phyloP scores from a whole-genome alignment of 1,284 basidiomycete genomes.

The Coriolopsis trogii region DNA sequence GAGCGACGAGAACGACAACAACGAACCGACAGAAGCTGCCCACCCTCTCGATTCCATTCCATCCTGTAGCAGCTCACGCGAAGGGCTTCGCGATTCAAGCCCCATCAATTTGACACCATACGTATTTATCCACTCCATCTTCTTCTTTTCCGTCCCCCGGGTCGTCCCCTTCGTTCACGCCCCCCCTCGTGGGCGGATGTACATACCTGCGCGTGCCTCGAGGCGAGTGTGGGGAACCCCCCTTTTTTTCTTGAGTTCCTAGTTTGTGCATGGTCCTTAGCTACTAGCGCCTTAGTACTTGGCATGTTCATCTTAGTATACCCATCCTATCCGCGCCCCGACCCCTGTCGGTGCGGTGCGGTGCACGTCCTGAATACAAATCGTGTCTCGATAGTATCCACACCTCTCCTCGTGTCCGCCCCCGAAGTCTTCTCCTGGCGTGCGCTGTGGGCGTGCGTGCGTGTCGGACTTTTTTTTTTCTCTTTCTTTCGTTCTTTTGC shows the following conservation, averaged over 20 bases:
- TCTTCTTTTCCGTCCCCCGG: background rate
- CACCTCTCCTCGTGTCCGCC: no score
- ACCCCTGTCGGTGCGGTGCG: no score
- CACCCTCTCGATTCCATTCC: background rate
- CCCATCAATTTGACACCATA: constrained; percentile 38
- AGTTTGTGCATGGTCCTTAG: background rate
- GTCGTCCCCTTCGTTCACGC: no score
- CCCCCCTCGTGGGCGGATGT: no score
- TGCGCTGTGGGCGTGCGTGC: no score
- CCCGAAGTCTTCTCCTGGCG: no score
- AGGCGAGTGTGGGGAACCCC: background rate
- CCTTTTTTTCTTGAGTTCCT: background rate
- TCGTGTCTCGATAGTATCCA: background rate
- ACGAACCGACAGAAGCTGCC: background rate
- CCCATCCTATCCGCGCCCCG: no score
- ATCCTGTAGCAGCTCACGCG: no score
- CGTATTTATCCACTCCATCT: constrained; percentile 28
- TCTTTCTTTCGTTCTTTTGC: no score
- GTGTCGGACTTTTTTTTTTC: no score
- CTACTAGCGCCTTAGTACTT: background rate
- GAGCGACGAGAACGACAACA: constrained; percentile 25
- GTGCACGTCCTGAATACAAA: background rate
- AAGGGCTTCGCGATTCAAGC: constrained; percentile 52
- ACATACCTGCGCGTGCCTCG: background rate
- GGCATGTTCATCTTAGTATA: constrained; percentile 2